Conservation (phyloP, 148 eudicot species). For the Pouteria glomerata region DNA sequence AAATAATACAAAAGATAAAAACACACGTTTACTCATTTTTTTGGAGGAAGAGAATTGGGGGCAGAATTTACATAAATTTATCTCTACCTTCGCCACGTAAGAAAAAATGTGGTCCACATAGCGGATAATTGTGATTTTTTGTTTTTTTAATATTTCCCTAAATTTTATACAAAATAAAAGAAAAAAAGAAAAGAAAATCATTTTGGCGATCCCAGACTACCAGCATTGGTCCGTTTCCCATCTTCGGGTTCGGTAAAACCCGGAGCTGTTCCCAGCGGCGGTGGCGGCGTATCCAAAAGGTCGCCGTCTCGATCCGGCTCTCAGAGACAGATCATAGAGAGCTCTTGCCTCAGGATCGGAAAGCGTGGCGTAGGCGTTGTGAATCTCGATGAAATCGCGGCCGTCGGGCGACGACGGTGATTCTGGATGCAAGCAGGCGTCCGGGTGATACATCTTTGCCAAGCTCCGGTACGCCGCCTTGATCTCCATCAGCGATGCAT, state of each 20-base stretch:
- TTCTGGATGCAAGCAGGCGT: conserved; percentile 22
- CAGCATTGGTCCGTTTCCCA: conserved; percentile 88
- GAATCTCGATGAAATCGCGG: conserved; percentile 59
- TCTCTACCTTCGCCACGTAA: no score
- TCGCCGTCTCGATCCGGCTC: conserved; percentile 7
- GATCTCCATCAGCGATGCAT: conserved; percentile 52
- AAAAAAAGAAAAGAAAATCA: background rate
- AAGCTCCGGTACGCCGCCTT: conserved; percentile 63
- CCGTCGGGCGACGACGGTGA: conserved; percentile 29
- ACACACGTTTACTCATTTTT: no score
- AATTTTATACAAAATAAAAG: background rate
- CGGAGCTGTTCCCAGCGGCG: conserved; percentile 16
- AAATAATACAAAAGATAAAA: no score
- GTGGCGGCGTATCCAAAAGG: conserved; percentile 3
- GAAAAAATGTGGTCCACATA: no score
- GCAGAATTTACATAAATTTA: background rate
- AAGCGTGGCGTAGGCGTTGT: conserved; percentile 58
- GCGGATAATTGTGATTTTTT: no score
- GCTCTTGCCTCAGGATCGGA: conserved; percentile 60
- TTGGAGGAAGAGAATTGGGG: background rate
- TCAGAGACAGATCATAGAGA: conserved; percentile 27
- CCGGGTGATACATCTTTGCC: conserved; percentile 66
- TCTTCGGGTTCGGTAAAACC: conserved; percentile 40
- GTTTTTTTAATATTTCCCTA: background rate
- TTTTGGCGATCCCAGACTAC: conserved; percentile 13